Conservation (phyloP, 1,284 basidiomycete genomes). For the Papiliotrema terrestris region DNA sequence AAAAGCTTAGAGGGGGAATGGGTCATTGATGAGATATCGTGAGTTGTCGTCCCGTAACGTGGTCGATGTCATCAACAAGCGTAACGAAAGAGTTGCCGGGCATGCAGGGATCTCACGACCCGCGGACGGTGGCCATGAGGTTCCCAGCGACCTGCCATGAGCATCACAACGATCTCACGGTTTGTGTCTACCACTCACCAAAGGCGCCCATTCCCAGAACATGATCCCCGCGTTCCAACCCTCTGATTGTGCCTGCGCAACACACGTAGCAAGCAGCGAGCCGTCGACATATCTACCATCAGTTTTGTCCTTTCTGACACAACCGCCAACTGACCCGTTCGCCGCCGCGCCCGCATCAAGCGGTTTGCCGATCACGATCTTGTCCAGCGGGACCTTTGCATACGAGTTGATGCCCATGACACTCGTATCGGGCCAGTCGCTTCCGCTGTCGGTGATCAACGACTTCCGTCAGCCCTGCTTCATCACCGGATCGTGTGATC, state of each 20-base stretch:
- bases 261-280: constrained; percentile 26
- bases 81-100: no score
- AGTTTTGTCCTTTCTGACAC: not conserved
- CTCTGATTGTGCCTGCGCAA: constrained; percentile 30
- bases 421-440: constrained; percentile 36
- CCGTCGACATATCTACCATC: constrained; percentile 32
- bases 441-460: constrained; percentile 28
- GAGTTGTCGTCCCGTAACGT: no score
- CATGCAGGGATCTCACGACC: no score
- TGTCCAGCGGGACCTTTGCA: constrained; percentile 37
- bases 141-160: no score
- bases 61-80: no score
- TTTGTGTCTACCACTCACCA: no score
- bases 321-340: constrained; percentile 24
- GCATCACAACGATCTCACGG: no score
- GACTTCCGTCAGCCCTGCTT: constrained; percentile 12
- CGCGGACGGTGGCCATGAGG: no score
- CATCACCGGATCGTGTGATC: not conserved
- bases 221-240: constrained; percentile 49
- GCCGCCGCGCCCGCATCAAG: constrained; percentile 24
- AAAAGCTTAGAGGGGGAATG: no score
- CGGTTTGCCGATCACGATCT: constrained; percentile 49
- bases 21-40: no score
- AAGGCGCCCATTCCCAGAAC: constrained; percentile 52
- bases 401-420: constrained; percentile 42